Base-by-base conservation (phyloP, 2,329 filamentous ascomycete species). In the Lizonia empirigonia region DNA sequence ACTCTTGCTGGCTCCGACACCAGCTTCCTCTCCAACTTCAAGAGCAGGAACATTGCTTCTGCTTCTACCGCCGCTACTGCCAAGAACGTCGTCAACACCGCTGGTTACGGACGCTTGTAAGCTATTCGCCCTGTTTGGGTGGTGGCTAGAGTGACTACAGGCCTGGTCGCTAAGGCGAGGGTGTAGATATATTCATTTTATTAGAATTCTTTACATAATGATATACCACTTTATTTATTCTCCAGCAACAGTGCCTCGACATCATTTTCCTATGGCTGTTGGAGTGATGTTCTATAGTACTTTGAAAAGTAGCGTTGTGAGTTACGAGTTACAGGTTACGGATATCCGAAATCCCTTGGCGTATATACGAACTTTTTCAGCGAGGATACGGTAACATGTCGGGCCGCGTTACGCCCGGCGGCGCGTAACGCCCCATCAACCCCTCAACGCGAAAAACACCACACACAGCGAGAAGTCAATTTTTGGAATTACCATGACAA, bases 21-120 rank as follows among this genome's bases (percentile, higher is more conserved):
- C 9, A 69, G 65, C 40, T 80, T 85, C 72, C 63, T 85, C 38
- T 40, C 59, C 48, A 74, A 78, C 61, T 84, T 84, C 68, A 68
- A 71, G 39, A 80, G 80, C 53, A 81, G 82, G 76, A 80, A 76
- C 53, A 65, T 83, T 57, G 82, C 82, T 10, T 60, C 72, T 49
- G 78, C 80, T 12, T 50, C 59, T 12, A 26, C 60, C 12, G 60
- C 60, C 12, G 18, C 42, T 16, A 44, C 7, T 24, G 53, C 51
- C 20, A 64, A 64, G 57, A 60, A 61, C 32, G 41, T 63, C 2
- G 41, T 53, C 19, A 59, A 59, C 52, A 57, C 50, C 24, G 63
- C 63, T 56, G 63, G 63, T 30, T 65, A 62, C 45, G 63, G 63
- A 51, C 59, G 53, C 44, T 50, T 65, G 29, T 65, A 63, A 59